A percentile compares a stretch with the other conserved stretches of the same genome.
These are phyloP conservation scores for Hypocreales sp. DNA, from an alignment of 2,329 filamentous ascomycete species.

Conservation along the genomic window DNA sequence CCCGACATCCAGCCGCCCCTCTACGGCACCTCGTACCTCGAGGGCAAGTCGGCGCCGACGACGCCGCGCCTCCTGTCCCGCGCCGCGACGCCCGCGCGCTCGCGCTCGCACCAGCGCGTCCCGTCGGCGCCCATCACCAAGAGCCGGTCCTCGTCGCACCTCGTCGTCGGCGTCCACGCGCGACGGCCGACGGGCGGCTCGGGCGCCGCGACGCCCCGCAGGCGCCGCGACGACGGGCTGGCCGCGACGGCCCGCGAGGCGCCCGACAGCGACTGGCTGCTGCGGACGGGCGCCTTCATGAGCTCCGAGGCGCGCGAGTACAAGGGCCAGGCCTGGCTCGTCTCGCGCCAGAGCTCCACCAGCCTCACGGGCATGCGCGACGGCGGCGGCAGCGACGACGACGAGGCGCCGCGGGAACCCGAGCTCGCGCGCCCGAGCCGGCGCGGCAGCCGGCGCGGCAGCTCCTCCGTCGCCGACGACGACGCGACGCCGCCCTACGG, in stretches of 20 bases:
- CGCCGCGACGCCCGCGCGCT: constrained; percentile 34
- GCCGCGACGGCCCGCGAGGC: constrained; percentile 19
- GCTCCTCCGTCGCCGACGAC: constrained; percentile 22
- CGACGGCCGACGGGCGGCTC: constrained; percentile 9
- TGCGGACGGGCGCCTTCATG: constrained; percentile 46
- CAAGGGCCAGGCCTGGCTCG: constrained; percentile 55
- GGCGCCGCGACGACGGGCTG: constrained; percentile 15
- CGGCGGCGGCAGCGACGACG: neutral
- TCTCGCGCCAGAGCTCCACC: constrained; percentile 49
- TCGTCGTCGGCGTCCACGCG: constrained; percentile 16
- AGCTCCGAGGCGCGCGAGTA: constrained; percentile 46
- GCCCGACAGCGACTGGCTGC: constrained; percentile 52
- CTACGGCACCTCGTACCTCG: constrained; percentile 34
- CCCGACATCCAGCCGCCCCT: constrained; percentile 16
- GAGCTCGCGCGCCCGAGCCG: constrained; percentile 36
- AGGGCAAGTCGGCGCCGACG: constrained; percentile 46
- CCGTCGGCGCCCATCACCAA: constrained; percentile 32
- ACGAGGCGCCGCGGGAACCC: constrained; percentile 27
- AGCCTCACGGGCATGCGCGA: constrained; percentile 37
- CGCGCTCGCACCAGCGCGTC: constrained; percentile 27
- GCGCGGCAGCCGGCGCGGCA: constrained; percentile 31
- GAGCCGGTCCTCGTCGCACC: constrained; percentile 48
- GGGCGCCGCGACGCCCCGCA: constrained; percentile 19
- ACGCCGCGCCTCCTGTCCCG: constrained; percentile 48
- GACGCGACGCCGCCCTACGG: constrained; percentile 18